A percentile compares a stretch with the other conserved stretches of the same genome.
Conservation (phyloP, 108 stramenopile genomes). For the Cylindrotheca fusiformis region DNA sequence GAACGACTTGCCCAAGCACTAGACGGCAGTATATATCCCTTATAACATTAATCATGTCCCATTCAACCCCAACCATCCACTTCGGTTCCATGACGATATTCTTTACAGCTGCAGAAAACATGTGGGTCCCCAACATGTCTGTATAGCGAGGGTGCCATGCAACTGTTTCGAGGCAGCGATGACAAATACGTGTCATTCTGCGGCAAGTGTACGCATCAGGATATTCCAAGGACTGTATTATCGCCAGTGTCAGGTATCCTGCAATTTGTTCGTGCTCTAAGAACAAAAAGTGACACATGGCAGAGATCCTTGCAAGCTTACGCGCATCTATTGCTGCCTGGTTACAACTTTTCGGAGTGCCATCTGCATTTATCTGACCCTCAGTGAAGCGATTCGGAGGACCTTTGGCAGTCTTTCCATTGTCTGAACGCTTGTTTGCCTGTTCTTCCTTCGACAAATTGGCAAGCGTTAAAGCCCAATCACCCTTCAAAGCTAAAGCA, state of each 20-base stretch:
- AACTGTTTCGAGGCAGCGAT: conserved; percentile 81
- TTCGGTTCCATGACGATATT: conserved; percentile 83
- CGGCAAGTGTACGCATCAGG: conserved; percentile 89
- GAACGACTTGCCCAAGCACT: conserved; percentile 77
- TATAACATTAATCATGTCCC: conserved; percentile 88
- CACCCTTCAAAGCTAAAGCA: conserved; percentile 67
- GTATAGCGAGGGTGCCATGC: conserved; percentile 82
- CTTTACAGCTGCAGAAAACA: conserved; percentile 69
- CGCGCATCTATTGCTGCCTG: conserved; percentile 70
- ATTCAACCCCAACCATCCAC: conserved; percentile 92
- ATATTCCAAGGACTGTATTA: conserved; percentile 76
- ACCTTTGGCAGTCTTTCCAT: conserved; percentile 24
- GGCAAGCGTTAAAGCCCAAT: conserved; percentile 42
- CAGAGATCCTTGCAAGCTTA: conserved; percentile 72
- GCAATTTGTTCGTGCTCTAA: conserved; percentile 81
- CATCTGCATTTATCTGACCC: conserved; percentile 75
- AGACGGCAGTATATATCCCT: conserved; percentile 87
- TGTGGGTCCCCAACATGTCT: conserved; percentile 63
- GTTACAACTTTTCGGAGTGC: conserved; percentile 42
- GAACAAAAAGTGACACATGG: conserved; percentile 76
- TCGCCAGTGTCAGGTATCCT: conserved; percentile 55
- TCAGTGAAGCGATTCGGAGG: conserved; percentile 46
- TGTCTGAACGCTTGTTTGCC: conserved; percentile 29
- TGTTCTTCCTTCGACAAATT: conserved; percentile 29
- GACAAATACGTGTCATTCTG: conserved; percentile 77